A percentile compares a stretch with the other conserved stretches of the same genome.
phyloP scores from a whole-genome alignment of 2,329 filamentous ascomycete genomes.

The Emmonsia crescens region DNA sequence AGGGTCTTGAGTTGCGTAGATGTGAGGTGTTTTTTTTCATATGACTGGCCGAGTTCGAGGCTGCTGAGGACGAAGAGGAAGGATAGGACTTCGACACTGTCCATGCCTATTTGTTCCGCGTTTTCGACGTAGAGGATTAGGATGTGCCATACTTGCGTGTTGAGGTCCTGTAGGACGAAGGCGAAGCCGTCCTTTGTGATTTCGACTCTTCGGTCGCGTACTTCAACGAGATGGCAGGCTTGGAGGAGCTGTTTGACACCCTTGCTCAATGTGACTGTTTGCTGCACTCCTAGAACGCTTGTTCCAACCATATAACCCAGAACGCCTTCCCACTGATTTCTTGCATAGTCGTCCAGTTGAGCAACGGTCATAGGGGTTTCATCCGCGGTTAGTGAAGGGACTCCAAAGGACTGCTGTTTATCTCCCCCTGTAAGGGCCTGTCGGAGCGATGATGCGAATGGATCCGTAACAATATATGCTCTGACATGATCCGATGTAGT shows the following conservation, averaged over 20 bases:
- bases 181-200: constrained; percentile 93
- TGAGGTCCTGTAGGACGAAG: constrained; percentile 87
- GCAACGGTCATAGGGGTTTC: constrained; percentile 54
- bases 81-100: constrained; percentile 84
- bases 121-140: constrained; percentile 88
- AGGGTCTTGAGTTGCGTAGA: constrained; percentile 77
- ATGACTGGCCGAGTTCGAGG: constrained; percentile 81
- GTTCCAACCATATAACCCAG: constrained; percentile 80
- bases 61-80: constrained; percentile 95
- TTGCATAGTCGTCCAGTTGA: constrained; percentile 75
- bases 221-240: constrained; percentile 68
- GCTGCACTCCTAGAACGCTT: constrained; percentile 38
- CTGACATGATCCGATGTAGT: constrained; percentile 50
- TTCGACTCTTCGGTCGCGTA: constrained; percentile 44
- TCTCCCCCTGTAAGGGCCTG: constrained; percentile 81
- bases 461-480: constrained; percentile 65
- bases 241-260: constrained; percentile 78
- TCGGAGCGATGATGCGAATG: constrained; percentile 74
- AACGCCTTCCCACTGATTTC: constrained; percentile 89
- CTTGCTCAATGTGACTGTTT: constrained; percentile 48
- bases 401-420: constrained; percentile 77
- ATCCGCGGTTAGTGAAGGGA: constrained; percentile 58
- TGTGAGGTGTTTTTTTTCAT: constrained; percentile 75
- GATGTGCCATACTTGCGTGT: constrained; percentile 93
- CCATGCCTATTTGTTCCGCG: constrained; percentile 62